These are phyloP conservation scores for Podaxis pistillaris DNA, from an alignment of 768 basidiomycete species.

Conservation along the genomic window DNA sequence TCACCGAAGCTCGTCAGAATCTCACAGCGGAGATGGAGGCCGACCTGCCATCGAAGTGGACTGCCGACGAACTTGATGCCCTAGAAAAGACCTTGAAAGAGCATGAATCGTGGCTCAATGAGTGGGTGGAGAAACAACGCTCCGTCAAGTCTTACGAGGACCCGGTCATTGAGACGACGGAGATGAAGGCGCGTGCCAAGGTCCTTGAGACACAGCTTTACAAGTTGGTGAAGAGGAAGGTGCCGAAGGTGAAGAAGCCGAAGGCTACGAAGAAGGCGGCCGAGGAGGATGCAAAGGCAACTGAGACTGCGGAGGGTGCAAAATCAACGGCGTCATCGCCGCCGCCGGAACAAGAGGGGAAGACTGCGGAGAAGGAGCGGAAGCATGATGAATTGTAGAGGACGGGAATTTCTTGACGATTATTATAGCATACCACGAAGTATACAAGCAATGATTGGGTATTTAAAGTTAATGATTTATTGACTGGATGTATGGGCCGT, in stretches of 20 bases:
- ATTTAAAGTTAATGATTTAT: conserved; percentile 13
- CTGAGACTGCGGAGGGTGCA: conserved; percentile 17
- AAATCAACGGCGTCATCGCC: conserved; percentile 9
- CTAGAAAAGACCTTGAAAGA: conserved; percentile 78
- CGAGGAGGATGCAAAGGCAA: conserved; percentile 10
- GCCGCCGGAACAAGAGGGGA: conserved; percentile 7
- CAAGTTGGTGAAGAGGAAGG: conserved; percentile 65
- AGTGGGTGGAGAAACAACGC: conserved; percentile 82
- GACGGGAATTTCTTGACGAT: neutral
- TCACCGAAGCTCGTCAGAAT: conserved; percentile 74
- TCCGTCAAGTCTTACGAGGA: conserved; percentile 69
- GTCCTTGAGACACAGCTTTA: conserved; percentile 73
- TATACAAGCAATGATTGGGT: conserved; percentile 10
- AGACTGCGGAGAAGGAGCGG: conserved; percentile 13
- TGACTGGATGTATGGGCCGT: neutral
- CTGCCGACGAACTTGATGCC: conserved; percentile 76
- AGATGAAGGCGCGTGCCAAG: conserved; percentile 84
- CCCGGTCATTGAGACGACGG: conserved; percentile 81
- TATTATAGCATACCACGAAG: conserved; percentile 5
- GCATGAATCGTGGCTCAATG: conserved; percentile 82
- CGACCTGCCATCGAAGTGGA: conserved; percentile 76
- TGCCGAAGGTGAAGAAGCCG: conserved; percentile 60
- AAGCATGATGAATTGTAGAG: conserved; percentile 25
- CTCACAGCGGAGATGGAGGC: conserved; percentile 61
- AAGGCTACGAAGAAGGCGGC: conserved; percentile 31